Conservation (phyloP, 768 basidiomycete species). For the Astraeus odoratus region DNA sequence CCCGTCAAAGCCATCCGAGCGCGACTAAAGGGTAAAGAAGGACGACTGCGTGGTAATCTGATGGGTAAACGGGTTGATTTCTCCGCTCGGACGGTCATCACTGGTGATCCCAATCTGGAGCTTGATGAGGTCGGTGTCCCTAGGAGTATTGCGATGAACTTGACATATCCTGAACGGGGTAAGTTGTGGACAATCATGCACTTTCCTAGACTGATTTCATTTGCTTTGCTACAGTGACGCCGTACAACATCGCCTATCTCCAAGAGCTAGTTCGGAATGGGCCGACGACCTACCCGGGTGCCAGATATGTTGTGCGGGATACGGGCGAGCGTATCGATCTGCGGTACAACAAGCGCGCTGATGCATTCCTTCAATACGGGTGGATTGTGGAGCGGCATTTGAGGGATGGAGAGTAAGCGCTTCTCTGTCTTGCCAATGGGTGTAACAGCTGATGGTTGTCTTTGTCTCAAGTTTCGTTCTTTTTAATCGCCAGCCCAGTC, state of each 20-base stretch:
- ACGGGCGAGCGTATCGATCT: slow-evolving; percentile 96
- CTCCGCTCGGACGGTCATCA: slow-evolving; percentile 98
- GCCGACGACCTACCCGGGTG: slow-evolving; percentile 91
- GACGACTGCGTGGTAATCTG: slow-evolving; percentile 92
- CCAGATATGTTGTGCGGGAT: slow-evolving; percentile 93
- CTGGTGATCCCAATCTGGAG: slow-evolving; percentile 95
- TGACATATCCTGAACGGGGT: slow-evolving; percentile 98
- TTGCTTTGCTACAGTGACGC: slow-evolving; percentile 61
- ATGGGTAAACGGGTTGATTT: slow-evolving; percentile 99
- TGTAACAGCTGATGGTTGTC: not conserved
- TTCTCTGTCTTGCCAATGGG: not conserved
- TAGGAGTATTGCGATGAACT: slow-evolving; percentile 89
- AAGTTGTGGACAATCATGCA: no score
- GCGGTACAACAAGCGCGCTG: slow-evolving; percentile 92
- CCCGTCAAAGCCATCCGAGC: slow-evolving; percentile 98
- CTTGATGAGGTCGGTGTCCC: slow-evolving; percentile 98
- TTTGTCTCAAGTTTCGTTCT: slow-evolving; percentile 61
- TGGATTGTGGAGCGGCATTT: slow-evolving; percentile 98
- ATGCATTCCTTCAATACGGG: slow-evolving; percentile 93
- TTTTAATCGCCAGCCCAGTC: slow-evolving; percentile 96
- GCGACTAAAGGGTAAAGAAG: slow-evolving; percentile 97
- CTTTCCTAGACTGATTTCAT: not conserved
- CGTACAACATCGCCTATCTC: slow-evolving; percentile 91
- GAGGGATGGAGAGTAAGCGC: slow-evolving; percentile 93
- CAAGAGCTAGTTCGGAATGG: slow-evolving; percentile 95